Percentiles rank a stretch among this genome's conserved stretches.
phyloP scores from a whole-genome alignment of 257 asterid species.

The Thymus quinquecostatus region DNA sequence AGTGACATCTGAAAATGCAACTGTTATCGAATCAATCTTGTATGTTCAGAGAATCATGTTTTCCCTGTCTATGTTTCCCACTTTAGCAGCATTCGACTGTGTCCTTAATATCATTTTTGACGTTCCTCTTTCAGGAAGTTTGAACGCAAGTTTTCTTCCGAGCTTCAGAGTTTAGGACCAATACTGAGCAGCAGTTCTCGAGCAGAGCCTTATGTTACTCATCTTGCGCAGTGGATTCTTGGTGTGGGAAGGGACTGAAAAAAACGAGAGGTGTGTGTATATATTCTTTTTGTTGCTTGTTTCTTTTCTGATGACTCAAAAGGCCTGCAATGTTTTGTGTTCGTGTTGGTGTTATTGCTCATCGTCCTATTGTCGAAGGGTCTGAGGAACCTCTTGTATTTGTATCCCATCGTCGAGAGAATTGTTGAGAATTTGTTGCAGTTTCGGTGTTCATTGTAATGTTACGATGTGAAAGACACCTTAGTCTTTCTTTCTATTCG shows the following conservation, averaged over 20 bases:
- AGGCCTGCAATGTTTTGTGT: not conserved
- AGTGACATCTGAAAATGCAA: constrained; percentile 61
- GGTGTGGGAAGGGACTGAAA: constrained; percentile 82
- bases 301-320: not conserved
- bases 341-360: not conserved
- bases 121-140: constrained; percentile 64
- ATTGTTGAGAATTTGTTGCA: not conserved
- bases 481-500: not conserved
- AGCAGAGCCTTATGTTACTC: constrained; percentile 94
- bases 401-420: not conserved
- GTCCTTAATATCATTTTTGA: constrained; percentile 18
- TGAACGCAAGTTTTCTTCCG: constrained; percentile 73
- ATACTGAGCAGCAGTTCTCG: constrained; percentile 85
- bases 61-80: not conserved
- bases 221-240: constrained; percentile 96
- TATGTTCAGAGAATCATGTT: constrained; percentile 39
- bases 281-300: not conserved
- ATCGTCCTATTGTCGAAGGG: not conserved
- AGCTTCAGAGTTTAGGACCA: constrained; percentile 88
- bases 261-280: not conserved
- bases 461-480: not conserved
- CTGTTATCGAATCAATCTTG: constrained; percentile 70
- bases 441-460: not conserved
- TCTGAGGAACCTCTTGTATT: not conserved
- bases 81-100: constrained; percentile 4